Percentiles rank a stretch among this genome's conserved stretches.
These are phyloP conservation scores for Colletotrichum sp. DNA, from an alignment of 2,329 filamentous ascomycete genomes.

Conservation along the genomic window DNA sequence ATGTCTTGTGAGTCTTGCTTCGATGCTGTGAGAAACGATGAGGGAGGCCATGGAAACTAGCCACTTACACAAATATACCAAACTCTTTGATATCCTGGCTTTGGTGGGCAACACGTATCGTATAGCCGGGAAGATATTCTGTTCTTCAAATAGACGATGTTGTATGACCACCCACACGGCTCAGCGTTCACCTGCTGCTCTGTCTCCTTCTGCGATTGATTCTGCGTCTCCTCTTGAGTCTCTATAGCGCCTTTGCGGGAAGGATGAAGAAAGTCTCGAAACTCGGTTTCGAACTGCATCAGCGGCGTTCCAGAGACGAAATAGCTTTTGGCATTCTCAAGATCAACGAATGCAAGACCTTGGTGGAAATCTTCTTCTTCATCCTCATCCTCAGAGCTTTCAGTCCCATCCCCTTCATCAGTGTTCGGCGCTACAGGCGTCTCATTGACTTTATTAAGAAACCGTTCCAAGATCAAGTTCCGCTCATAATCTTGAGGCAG, in stretches of 20 bases:
- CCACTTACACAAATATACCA: neutral
- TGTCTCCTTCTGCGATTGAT: neutral
- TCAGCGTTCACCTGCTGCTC: no score
- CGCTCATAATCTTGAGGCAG: neutral
- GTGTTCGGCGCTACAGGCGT: no score
- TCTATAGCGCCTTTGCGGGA: rapidly evolving
- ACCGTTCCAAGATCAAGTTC: neutral
- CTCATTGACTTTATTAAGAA: neutral
- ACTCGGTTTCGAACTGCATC: neutral
- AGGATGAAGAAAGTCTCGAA: neutral
- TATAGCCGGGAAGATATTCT: neutral
- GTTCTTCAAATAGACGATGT: neutral
- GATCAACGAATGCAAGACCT: rapidly evolving
- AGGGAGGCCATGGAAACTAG: no score
- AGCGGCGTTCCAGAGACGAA: neutral
- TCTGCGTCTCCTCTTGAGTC: rapidly evolving
- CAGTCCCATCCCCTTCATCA: neutral
- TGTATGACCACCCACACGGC: no score
- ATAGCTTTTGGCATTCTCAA: neutral
- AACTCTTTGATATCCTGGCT: neutral
- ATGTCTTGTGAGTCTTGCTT: neutral
- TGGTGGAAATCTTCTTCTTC: neutral
- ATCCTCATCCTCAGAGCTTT: neutral
- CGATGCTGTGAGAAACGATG: no score
- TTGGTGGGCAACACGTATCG: neutral